Conservation (phyloP, 2,329 filamentous ascomycete genomes). For the Sclerotinia subarctica region DNA sequence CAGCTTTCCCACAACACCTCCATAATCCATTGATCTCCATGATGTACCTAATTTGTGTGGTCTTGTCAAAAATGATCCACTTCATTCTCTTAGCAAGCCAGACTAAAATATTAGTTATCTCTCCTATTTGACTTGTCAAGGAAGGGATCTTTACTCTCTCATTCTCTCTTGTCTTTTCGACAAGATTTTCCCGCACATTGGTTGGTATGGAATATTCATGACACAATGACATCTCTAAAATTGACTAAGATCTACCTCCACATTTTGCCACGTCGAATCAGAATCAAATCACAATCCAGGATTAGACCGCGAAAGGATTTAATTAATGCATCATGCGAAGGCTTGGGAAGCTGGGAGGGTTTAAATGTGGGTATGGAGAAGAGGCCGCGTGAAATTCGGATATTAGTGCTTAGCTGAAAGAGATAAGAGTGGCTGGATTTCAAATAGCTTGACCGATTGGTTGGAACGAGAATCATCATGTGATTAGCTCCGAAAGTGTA, state of each 20-base stretch:
- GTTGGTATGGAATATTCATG: background rate
- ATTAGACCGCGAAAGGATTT: background rate
- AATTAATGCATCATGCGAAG: constrained; percentile 1
- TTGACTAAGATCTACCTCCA: constrained; percentile 16
- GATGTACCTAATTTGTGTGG: background rate
- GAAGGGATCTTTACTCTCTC: background rate
- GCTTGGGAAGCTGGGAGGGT: background rate
- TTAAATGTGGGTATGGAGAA: constrained; percentile 11
- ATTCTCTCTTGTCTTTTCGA: constrained; percentile 2
- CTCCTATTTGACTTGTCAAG: background rate
- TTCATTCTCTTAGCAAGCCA: background rate
- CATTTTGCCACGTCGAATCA: constrained; percentile 15
- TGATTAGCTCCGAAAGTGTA: background rate
- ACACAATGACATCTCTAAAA: constrained; percentile 9
- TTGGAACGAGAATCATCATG: background rate
- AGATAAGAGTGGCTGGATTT: constrained; percentile 15
- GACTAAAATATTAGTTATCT: background rate
- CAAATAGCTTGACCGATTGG: constrained; percentile 9
- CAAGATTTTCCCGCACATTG: background rate
- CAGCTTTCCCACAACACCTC: background rate
- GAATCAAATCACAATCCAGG: background rate
- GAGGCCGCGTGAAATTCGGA: constrained; percentile 10
- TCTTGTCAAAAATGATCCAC: background rate
- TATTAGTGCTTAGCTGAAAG: background rate
- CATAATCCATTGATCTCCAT: constrained; percentile 7